A percentile compares a stretch with the other conserved stretches of the same genome.
Conservation (phyloP, 805 yeast species). For the Priceomyces haplophilus region DNA sequence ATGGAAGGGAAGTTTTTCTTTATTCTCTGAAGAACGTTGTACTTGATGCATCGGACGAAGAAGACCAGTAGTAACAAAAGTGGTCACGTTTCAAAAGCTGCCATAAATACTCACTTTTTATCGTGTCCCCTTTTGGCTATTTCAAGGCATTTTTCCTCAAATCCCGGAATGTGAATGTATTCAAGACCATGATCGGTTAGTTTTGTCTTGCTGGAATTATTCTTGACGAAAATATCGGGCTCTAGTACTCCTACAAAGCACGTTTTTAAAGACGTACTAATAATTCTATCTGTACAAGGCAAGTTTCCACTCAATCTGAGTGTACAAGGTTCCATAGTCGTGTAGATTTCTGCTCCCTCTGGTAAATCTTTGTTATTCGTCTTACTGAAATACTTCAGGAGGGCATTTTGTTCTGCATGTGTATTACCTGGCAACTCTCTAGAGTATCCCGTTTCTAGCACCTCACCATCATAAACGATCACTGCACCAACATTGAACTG, state of each 20-base stretch:
- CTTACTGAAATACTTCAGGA: conserved; percentile 61
- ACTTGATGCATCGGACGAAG: conserved; percentile 24
- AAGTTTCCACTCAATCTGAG: conserved; percentile 81
- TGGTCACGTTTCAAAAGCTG: too few species aligned
- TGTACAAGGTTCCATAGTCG: conserved; percentile 98
- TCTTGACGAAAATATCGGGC: conserved; percentile 83
- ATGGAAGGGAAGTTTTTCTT: conserved; percentile 35
- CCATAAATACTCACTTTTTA: conserved; percentile 13
- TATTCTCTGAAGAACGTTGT: conserved; percentile 38
- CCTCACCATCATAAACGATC: conserved; percentile 54
- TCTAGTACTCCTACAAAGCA: conserved; percentile 91
- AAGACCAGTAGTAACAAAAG: conserved; percentile 7
- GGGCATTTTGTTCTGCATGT: conserved; percentile 95
- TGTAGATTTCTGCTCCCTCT: conserved; percentile 74
- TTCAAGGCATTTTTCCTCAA: conserved; percentile 62
- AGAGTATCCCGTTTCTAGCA: conserved; percentile 82
- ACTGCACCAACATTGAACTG: conserved; percentile 96
- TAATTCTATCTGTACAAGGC: conserved; percentile 83
- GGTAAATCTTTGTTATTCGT: conserved; percentile 50
- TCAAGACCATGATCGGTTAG: conserved; percentile 58
- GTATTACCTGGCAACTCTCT: conserved; percentile 93
- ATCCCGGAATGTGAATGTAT: conserved; percentile 80
- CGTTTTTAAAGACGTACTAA: conserved; percentile 55
- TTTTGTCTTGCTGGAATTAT: conserved; percentile 60
- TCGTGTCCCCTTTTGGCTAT: conserved; percentile 76